Percentiles rank a stretch among this genome's conserved stretches.
Conservation (phyloP, 176 grass and related monocot species). For the Aegilops longissima region DNA sequence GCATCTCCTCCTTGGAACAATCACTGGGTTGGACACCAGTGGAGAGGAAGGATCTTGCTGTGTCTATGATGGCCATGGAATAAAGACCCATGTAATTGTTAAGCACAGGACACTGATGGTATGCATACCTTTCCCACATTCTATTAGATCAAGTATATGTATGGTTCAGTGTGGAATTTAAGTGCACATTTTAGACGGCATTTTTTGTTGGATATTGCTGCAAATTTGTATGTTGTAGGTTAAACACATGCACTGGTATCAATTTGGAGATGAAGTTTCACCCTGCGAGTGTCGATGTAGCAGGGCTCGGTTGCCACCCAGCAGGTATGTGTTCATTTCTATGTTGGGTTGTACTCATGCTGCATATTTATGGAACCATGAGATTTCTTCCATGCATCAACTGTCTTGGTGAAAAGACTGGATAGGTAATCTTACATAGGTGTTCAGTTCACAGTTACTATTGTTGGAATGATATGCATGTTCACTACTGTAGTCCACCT, state of each 20-base stretch:
- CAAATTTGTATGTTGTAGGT: constrained; percentile 47
- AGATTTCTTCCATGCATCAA: neutral
- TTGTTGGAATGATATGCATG: neutral
- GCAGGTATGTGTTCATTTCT: constrained; percentile 57
- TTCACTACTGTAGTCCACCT: neutral
- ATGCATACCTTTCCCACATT: constrained; percentile 17
- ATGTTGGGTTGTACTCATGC: neutral
- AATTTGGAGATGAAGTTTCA: constrained; percentile 74
- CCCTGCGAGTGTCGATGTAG: constrained; percentile 90
- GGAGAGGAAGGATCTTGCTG: constrained; percentile 90
- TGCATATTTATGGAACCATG: neutral
- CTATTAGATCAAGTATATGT: neutral
- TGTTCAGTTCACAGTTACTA: constrained; percentile 12
- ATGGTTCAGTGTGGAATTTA: neutral
- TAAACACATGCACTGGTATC: constrained; percentile 98
- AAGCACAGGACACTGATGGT: constrained; percentile 93
- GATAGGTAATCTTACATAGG: neutral
- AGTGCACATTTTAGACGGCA: neutral
- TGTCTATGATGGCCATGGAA: constrained; percentile 53
- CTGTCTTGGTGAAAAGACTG: neutral
- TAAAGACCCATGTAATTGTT: constrained; percentile 80
- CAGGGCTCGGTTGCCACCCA: constrained; percentile 81
- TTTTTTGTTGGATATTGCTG: constrained; percentile 17
- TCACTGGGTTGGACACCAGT: constrained; percentile 70
- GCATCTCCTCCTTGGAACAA: constrained; percentile 57